Conservation (phyloP, 352 stramenopile genomes). For the Globisporangium cederbergense region DNA sequence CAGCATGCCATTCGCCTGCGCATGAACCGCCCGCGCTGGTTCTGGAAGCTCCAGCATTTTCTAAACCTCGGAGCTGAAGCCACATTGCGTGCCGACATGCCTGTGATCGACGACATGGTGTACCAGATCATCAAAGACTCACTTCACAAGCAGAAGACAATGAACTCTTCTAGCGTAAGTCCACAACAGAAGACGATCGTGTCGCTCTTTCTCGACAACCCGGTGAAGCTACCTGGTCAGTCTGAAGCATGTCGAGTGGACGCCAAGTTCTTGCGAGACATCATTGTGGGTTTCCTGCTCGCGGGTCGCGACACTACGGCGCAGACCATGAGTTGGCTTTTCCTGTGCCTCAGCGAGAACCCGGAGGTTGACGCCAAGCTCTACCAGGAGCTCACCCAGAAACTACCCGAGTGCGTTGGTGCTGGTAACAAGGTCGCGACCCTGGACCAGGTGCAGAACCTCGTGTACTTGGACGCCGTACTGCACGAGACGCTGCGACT, state of each 20-base stretch:
- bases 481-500: slow-evolving; percentile 20
- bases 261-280: slow-evolving; percentile 37
- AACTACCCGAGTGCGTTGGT: background rate
- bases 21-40: slow-evolving; percentile 28
- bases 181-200: slow-evolving; percentile 9
- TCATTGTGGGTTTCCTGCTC: slow-evolving; percentile 62
- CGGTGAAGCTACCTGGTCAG: background rate
- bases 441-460: slow-evolving; percentile 11
- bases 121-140: slow-evolving; percentile 17
- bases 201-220: slow-evolving; percentile 24
- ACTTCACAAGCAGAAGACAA: background rate
- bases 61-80: slow-evolving; percentile 33
- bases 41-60: slow-evolving; percentile 32
- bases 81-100: background rate
- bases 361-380: slow-evolving; percentile 25
- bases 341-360: slow-evolving; percentile 42
- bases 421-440: background rate
- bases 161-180: too few species aligned
- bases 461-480: slow-evolving; percentile 6
- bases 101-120: slow-evolving; percentile 8
- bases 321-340: slow-evolving; percentile 49
- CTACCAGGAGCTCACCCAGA: background rate
- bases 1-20: slow-evolving; percentile 27
- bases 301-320: slow-evolving; percentile 60
- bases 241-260: slow-evolving; percentile 5